These are phyloP conservation scores for Tillandsia fasciculata DNA, from an alignment of 176 grass and related monocot species.

Conservation along the genomic window DNA sequence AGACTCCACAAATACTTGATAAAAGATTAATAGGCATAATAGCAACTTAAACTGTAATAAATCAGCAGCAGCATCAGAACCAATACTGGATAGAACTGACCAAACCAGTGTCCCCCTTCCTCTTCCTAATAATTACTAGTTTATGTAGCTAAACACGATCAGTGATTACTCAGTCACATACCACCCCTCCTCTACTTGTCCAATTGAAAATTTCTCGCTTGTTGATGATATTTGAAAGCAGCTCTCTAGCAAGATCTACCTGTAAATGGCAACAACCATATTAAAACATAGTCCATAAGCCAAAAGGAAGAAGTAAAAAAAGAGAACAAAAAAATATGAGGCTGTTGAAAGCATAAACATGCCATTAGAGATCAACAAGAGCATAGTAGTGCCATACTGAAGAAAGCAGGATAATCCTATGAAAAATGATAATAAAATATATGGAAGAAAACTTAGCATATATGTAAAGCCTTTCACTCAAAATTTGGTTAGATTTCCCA, in stretches of 20 bases:
- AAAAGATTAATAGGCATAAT: too few species aligned
- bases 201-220: conserved; percentile 63
- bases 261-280: conserved; percentile 20
- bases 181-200: conserved; percentile 92
- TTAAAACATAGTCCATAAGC: background rate
- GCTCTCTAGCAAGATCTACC: conserved; percentile 67
- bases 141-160: background rate
- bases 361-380: too few species aligned
- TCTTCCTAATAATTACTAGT: background rate
- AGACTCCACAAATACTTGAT: too few species aligned
- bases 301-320: background rate
- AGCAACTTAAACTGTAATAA: background rate
- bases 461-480: too few species aligned
- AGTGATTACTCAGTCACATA: conserved; percentile 17
- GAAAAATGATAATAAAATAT: too few species aligned
- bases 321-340: background rate
- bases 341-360: too few species aligned
- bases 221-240: conserved; percentile 65
- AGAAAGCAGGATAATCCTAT: too few species aligned
- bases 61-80: background rate
- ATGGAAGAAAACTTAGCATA: too few species aligned
- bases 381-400: too few species aligned
- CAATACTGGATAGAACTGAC: background rate
- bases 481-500: too few species aligned
- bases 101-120: background rate